A percentile compares a stretch with the other conserved stretches of the same genome.
Conservation (phyloP, 2,329 filamentous ascomycete genomes). For the Rachicladosporium sp. region DNA sequence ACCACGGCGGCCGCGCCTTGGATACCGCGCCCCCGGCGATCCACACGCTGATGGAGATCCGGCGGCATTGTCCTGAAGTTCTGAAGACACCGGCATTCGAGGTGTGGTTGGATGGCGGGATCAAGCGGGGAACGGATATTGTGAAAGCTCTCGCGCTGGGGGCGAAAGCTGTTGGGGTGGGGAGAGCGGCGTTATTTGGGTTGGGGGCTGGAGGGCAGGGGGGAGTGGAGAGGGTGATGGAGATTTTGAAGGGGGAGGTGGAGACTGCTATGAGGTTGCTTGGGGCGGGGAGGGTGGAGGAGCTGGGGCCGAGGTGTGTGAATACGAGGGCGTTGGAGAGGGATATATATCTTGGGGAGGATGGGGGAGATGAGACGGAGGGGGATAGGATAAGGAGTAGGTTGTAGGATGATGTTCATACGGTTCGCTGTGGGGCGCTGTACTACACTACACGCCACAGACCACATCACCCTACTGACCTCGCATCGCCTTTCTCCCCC, state of each 20-base stretch:
- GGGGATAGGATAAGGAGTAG: conserved; percentile 29
- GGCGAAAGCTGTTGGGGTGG: conserved; percentile 73
- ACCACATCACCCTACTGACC: too few relatives aligned
- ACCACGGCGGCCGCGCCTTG: conserved; percentile 77
- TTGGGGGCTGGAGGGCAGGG: conserved; percentile 52
- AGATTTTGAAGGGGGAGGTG: conserved; percentile 55
- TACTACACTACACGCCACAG: too few relatives aligned
- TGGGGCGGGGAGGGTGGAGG: conserved; percentile 65
- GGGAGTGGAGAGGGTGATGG: conserved; percentile 52
- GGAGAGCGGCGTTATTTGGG: conserved; percentile 63
- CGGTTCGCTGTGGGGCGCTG: too few relatives aligned
- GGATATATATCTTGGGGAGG: conserved; percentile 73
- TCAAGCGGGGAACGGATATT: conserved; percentile 74
- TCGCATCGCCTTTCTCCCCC: too few relatives aligned
- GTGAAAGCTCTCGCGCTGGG: conserved; percentile 80
- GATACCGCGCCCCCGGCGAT: conserved; percentile 83
- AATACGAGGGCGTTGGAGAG: conserved; percentile 71
- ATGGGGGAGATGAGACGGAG: conserved; percentile 42
- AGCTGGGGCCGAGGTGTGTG: conserved; percentile 65
- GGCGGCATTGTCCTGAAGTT: conserved; percentile 67
- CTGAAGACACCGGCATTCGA: conserved; percentile 48
- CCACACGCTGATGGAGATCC: conserved; percentile 83
- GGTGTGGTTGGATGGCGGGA: conserved; percentile 76
- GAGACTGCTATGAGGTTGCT: conserved; percentile 55
- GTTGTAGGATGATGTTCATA: conserved; percentile 20